Percentiles rank a stretch among this genome's conserved stretches.
These are phyloP conservation scores for Botrytis hyacinthi DNA, from an alignment of 2,329 filamentous ascomycete species.

Conservation along the genomic window DNA sequence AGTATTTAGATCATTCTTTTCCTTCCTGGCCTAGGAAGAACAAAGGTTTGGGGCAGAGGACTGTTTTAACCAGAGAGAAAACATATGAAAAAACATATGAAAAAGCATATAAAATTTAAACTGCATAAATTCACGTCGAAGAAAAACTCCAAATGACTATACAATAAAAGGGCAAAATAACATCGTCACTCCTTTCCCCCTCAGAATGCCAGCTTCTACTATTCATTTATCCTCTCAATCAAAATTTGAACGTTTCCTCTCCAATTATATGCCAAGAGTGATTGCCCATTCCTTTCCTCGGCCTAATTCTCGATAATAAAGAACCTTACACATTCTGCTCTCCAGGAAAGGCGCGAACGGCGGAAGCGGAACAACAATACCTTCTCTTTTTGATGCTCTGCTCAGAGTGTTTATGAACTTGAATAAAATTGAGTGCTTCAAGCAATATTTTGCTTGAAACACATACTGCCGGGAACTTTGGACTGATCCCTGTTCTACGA, in stretches of 20 bases:
- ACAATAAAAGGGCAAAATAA: neutral
- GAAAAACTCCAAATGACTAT: neutral
- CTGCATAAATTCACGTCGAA: neutral
- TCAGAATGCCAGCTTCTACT: neutral
- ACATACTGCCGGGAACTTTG: neutral
- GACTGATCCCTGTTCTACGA: neutral
- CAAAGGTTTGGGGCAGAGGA: neutral
- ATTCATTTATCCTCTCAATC: neutral
- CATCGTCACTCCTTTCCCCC: neutral
- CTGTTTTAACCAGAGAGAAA: neutral
- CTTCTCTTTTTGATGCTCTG: neutral
- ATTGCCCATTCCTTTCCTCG: neutral
- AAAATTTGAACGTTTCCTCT: neutral
- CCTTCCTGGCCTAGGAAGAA: neutral
- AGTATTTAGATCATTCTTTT: neutral
- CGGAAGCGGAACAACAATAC: neutral
- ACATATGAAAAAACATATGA: neutral
- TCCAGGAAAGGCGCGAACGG: neutral
- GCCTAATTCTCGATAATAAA: neutral
- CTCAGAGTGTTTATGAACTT: neutral
- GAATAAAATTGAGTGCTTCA: neutral
- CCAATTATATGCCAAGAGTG: neutral
- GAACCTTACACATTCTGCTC: neutral
- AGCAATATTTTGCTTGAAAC: neutral
- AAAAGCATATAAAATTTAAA: neutral